Evolutionary conservation across 208 protist species (phyloP).

Genomic region (Wallacemonas sp.): DNA sequence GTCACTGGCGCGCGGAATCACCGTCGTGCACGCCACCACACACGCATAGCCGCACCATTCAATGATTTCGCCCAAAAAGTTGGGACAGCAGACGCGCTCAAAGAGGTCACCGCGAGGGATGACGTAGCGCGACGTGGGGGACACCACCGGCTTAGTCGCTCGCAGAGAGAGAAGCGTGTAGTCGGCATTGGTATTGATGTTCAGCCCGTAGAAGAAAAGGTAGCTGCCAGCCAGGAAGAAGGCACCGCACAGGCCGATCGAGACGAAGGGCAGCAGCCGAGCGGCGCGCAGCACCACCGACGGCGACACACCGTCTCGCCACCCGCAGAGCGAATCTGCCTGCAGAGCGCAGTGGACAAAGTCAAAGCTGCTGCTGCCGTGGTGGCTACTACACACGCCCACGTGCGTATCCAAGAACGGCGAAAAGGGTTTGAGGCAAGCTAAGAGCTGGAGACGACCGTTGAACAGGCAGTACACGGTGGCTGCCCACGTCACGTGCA

Average conservation of each 20-base stretch:
- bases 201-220: constrained; percentile 51
- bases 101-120: constrained; percentile 68
- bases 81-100: constrained; percentile 70
- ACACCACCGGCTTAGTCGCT: not conserved
- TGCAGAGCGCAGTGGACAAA: not conserved
- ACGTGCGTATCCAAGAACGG: not conserved
- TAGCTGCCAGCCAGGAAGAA: constrained; percentile 22
- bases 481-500: constrained; percentile 50
- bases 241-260: not conserved
- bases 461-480: constrained; percentile 81
- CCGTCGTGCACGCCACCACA: constrained; percentile 38
- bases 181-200: constrained; percentile 47
- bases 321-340: not conserved
- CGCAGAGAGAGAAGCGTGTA: constrained; percentile 49
- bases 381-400: not conserved
- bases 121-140: constrained; percentile 18
- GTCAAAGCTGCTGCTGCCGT: not conserved
- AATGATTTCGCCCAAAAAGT: constrained; percentile 77
- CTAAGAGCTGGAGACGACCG: constrained; percentile 70
- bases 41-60: constrained; percentile 72
- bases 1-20: not conserved
- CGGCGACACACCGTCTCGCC: not conserved
- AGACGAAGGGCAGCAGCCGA: not conserved
- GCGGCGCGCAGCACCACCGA: not conserved
- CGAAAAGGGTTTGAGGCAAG: constrained; percentile 17